Base-by-base conservation (phyloP, 306 rosid species). In the Pterocarpus santalinus region DNA sequence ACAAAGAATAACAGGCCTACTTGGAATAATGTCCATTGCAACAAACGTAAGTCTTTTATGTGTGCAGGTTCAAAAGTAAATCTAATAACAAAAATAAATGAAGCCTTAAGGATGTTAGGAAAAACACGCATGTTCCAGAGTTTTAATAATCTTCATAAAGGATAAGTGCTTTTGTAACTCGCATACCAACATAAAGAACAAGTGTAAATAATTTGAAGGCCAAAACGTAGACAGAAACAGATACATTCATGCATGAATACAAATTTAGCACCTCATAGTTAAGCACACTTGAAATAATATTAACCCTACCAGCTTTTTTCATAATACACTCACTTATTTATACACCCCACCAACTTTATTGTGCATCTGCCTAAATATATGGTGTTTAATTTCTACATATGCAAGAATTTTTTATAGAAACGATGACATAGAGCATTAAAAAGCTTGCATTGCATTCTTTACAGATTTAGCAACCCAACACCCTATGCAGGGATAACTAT, bases 1-100 rank as follows among this genome's bases (percentile, higher is more conserved):
- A 12, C 72, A 55, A 56, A 69, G 30, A 69, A 32, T 52, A 78
- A 68, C 33, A 56, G 17, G 67, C 30, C 75, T 43, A 52, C 55
- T 13, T 12, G 43, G 44, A 8, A 41, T 43, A 2, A 30, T 60
- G 14, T 36, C 47, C 9, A 68, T 16, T 68, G 47, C 72, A 67
- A 63, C 56, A 47, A 65, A 60, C 3, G 35, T 49, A 38, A 14
- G 8, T 16, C 6, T 49, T 39, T 22, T 22, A 22, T 49, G 9
- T 30, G 68, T 22, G 70, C 64, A 61, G 30, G 32, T 41, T 70
- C 68, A 52, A 70, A 69, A 52, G 28, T 38, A 69, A n/a, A 58
- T 60, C 16, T 58, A 46, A 68, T 47, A 22, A 39, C 1, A 52
- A 39, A 66, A 16, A 2, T 35, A 52, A 53, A 55, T 34, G 16